Evolutionary conservation across 768 basidiomycete genomes (phyloP).

Genomic region (Lactarius hatsudake): DNA sequence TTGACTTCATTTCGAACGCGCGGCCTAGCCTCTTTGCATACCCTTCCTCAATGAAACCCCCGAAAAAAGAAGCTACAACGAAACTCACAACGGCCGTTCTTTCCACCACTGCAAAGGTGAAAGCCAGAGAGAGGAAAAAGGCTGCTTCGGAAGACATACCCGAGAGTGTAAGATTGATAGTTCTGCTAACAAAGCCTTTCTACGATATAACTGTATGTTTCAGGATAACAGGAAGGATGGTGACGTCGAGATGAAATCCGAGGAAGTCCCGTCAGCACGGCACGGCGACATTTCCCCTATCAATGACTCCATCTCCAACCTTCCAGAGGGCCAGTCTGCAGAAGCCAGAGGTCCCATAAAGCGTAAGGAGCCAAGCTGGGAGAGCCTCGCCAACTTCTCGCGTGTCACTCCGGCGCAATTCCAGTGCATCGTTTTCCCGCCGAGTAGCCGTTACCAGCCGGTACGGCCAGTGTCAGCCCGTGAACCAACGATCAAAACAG

Average conservation of each 20-base stretch:
- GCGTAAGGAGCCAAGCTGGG: slow-evolving; percentile 76
- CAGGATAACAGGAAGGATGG: slow-evolving; percentile 52
- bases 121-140: slow-evolving; percentile 91
- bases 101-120: slow-evolving; percentile 96
- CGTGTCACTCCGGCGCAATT: slow-evolving; percentile 91
- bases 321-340: slow-evolving; percentile 43
- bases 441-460: slow-evolving; percentile 80
- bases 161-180: slow-evolving; percentile 65
- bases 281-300: slow-evolving; percentile 58
- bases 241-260: slow-evolving; percentile 79
- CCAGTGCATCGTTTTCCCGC: slow-evolving; percentile 77
- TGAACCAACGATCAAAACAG: slow-evolving; percentile 24
- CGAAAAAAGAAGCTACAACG: slow-evolving; percentile 87
- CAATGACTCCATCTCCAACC: slow-evolving; percentile 50
- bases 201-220: slow-evolving; percentile 50
- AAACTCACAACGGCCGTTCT: slow-evolving; percentile 94
- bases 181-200: background rate
- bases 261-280: slow-evolving; percentile 45
- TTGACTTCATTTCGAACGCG: slow-evolving; percentile 89
- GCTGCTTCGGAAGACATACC: slow-evolving; percentile 79
- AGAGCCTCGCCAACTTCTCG: slow-evolving; percentile 81
- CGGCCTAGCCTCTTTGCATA: slow-evolving; percentile 92
- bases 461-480: slow-evolving; percentile 71
- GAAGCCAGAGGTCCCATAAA: slow-evolving; percentile 42
- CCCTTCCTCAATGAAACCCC: slow-evolving; percentile 79